A percentile compares a stretch with the other conserved stretches of the same genome.
Conservation (phyloP, 768 basidiomycete species). For the Suillus sp. region DNA sequence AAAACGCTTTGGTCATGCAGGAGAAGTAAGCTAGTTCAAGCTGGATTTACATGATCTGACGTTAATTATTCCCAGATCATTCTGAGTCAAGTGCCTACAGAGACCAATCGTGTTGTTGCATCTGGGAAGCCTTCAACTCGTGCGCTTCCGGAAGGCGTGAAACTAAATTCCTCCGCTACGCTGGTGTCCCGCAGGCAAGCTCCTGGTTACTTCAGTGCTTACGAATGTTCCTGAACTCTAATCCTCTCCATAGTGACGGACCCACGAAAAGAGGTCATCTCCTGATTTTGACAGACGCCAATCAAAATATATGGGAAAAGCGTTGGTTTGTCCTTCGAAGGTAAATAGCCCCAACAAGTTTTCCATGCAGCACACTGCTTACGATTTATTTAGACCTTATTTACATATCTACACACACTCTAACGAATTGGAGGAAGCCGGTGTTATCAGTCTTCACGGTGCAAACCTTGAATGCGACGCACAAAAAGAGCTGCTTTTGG, state of each 20-base stretch:
- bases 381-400: constrained; percentile 67
- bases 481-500: constrained; percentile 84
- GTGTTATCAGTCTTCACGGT: constrained; percentile 78
- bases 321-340: constrained; percentile 87
- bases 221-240: constrained; percentile 10
- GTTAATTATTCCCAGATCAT: constrained; percentile 59
- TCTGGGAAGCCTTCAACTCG: constrained; percentile 24
- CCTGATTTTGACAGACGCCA: constrained; percentile 78
- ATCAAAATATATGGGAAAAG: constrained; percentile 77
- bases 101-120: constrained; percentile 49
- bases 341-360: constrained; percentile 39
- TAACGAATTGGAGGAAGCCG: constrained; percentile 81
- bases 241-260: constrained; percentile 55
- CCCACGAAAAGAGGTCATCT: constrained; percentile 86
- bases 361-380: constrained; percentile 7
- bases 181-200: constrained; percentile 71
- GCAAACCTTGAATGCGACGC: constrained; percentile 86
- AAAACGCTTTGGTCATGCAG: constrained; percentile 72
- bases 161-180: constrained; percentile 73
- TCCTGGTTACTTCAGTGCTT: constrained; percentile 4
- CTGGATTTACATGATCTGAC: constrained; percentile 11
- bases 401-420: constrained; percentile 85
- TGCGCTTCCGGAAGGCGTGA: constrained; percentile 48
- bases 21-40: constrained; percentile 56
- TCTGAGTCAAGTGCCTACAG: constrained; percentile 68